These are phyloP conservation scores for Wickerhamiella allomyrinae DNA, from an alignment of 805 yeast genomes.

Conservation along the genomic window DNA sequence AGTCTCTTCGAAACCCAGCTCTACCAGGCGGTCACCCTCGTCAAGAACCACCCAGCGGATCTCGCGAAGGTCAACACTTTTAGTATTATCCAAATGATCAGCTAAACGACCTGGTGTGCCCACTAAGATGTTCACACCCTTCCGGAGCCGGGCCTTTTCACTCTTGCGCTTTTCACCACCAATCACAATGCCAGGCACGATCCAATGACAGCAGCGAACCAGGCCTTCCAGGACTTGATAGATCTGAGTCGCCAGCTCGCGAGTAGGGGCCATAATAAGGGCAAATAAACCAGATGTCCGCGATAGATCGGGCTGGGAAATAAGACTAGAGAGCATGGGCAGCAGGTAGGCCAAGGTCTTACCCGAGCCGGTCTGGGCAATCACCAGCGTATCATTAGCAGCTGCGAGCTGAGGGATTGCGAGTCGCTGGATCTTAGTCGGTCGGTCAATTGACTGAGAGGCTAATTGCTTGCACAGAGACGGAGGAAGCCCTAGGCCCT, in stretches of 20 bases:
- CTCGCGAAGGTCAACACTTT: slow-evolving; percentile 53
- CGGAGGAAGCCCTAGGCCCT: slow-evolving; percentile 52
- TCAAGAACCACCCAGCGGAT: slow-evolving; percentile 82
- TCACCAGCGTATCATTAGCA: slow-evolving; percentile 63
- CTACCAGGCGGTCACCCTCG: slow-evolving; percentile 94
- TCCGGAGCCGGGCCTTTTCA: slow-evolving; percentile 88
- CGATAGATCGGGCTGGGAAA: slow-evolving; percentile 34
- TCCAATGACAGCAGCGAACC: slow-evolving; percentile 61
- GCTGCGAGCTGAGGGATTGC: slow-evolving; percentile 48
- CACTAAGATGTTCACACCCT: slow-evolving; percentile 90
- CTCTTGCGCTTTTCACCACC: slow-evolving; percentile 98
- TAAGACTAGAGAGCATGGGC: slow-evolving; percentile 65
- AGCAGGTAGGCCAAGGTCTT: slow-evolving; percentile 78
- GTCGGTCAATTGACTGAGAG: slow-evolving; percentile 34
- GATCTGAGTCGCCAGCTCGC: slow-evolving; percentile 88
- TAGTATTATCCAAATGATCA: slow-evolving; percentile 87
- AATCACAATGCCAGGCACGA: slow-evolving; percentile 91
- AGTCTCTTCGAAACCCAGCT: slow-evolving; percentile 91
- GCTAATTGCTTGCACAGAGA: slow-evolving; percentile 40
- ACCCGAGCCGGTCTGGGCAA: slow-evolving; percentile 98
- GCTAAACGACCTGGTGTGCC: slow-evolving; percentile 95
- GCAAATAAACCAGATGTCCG: slow-evolving; percentile 82
- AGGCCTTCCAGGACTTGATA: slow-evolving; percentile 64
- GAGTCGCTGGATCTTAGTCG: slow-evolving; percentile 77
- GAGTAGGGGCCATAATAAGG: slow-evolving; percentile 76